A percentile compares a stretch with the other conserved stretches of the same genome.
These are phyloP conservation scores for Cytospora mali DNA, from an alignment of 2,329 filamentous ascomycete species.

Conservation along the genomic window DNA sequence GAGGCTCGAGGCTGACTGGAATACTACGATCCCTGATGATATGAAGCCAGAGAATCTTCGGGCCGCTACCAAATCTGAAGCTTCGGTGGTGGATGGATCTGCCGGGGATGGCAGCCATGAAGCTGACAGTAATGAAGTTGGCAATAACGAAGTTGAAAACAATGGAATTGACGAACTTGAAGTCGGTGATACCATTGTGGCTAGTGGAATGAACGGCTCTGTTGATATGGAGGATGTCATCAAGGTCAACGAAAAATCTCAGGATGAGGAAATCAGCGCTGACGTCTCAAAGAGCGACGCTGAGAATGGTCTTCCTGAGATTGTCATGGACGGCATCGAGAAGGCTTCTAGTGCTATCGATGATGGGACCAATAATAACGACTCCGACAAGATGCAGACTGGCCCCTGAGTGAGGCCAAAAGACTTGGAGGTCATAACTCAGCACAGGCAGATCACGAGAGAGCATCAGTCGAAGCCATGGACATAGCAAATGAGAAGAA, in stretches of 20 bases:
- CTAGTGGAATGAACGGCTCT: background rate
- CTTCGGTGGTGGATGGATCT: background rate
- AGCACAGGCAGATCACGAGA: background rate
- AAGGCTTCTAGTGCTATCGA: background rate
- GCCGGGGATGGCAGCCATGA: background rate
- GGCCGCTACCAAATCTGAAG: background rate
- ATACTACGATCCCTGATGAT: conserved; percentile 26
- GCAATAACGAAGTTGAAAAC: background rate
- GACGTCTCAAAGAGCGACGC: background rate
- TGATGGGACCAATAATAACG: background rate
- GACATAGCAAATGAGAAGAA: background rate
- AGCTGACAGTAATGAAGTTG: background rate
- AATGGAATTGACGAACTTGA: background rate
- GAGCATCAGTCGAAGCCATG: background rate
- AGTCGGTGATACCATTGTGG: background rate
- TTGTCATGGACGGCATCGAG: background rate
- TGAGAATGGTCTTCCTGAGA: background rate
- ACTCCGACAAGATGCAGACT: background rate
- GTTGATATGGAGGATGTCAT: background rate
- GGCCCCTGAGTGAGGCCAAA: background rate
- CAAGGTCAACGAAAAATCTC: background rate
- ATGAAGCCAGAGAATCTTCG: conserved; percentile 21
- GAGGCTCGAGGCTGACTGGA: conserved; percentile 54
- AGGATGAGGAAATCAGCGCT: background rate
- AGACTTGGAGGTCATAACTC: background rate